These are phyloP conservation scores for Penicillium longicatenatum DNA, from an alignment of 495 filamentous ascomycete genomes.

Conservation along the genomic window DNA sequence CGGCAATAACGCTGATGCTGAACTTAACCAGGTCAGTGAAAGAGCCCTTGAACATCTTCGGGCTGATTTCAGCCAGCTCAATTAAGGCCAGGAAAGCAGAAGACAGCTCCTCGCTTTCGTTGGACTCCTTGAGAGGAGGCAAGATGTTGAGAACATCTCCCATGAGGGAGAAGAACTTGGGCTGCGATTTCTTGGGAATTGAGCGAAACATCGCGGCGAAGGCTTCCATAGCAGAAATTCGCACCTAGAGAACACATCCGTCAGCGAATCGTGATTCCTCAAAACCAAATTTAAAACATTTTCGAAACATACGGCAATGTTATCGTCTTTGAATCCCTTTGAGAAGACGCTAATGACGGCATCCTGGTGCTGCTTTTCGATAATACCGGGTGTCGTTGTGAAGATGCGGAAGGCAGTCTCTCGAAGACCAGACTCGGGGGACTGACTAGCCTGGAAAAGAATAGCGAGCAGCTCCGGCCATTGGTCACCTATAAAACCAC, in stretches of 20 bases:
- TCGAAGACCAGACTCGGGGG: conserved; percentile 73
- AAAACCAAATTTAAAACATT: background rate
- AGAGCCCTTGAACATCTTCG: conserved; percentile 93
- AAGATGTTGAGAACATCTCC: conserved; percentile 90
- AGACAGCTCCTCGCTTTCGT: conserved; percentile 85
- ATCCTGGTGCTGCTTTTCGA: conserved; percentile 88
- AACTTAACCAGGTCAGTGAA: conserved; percentile 93
- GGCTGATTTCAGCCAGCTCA: conserved; percentile 86
- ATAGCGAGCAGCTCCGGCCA: conserved; percentile 90
- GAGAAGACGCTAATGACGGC: conserved; percentile 81
- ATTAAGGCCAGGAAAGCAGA: conserved; percentile 88
- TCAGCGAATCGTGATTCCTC: background rate
- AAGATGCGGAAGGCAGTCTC: conserved; percentile 94
- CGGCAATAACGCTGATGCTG: conserved; percentile 87
- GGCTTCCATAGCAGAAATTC: conserved; percentile 92
- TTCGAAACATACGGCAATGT: conserved; percentile 62
- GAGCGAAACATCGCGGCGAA: conserved; percentile 95
- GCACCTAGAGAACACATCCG: conserved; percentile 55
- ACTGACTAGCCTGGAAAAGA: conserved; percentile 87
- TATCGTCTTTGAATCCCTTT: conserved; percentile 87
- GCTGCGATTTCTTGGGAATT: conserved; percentile 79
- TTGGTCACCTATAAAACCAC: conserved; percentile 60
- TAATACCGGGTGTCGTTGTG: conserved; percentile 91
- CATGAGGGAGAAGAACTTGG: conserved; percentile 82
- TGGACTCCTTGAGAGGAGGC: conserved; percentile 85